Percentiles rank a stretch among this genome's conserved stretches.
phyloP scores from a whole-genome alignment of 257 asterid species.

The Capsicum chinense region DNA sequence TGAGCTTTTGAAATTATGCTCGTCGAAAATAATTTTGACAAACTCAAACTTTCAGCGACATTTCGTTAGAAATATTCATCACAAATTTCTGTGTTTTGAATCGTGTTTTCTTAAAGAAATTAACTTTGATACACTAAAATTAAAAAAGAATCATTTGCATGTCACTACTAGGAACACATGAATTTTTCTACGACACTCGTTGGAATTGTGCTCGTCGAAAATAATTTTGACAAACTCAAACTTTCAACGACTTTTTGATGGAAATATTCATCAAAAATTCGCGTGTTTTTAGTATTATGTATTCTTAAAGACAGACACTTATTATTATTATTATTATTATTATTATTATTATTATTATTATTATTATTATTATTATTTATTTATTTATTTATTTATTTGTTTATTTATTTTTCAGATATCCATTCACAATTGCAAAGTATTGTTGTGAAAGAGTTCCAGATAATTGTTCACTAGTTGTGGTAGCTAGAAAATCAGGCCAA shows the following conservation, averaged over 20 bases:
- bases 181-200: not conserved
- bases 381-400: too few species aligned
- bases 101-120: not conserved
- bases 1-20: too few species aligned
- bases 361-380: too few species aligned
- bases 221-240: not conserved
- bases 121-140: too few species aligned
- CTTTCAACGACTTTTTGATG: not conserved
- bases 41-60: not conserved
- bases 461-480: conserved; percentile 62
- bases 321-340: not conserved
- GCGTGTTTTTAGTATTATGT: not conserved
- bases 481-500: conserved; percentile 36
- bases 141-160: not conserved
- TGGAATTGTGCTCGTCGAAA: too few species aligned
- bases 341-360: not conserved
- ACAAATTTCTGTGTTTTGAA: not conserved
- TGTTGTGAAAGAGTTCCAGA: conserved; percentile 64
- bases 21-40: not conserved
- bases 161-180: not conserved
- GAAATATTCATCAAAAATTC: not conserved
- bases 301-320: not conserved
- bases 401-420: conserved; percentile 36
- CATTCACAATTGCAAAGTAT: conserved; percentile 47
- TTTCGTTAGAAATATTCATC: not conserved